Evolutionary conservation across 495 filamentous ascomycete species (phyloP), one percentile per base, ranked within the genome.

Genomic region (Recurvomyces mirabilis): DNA sequence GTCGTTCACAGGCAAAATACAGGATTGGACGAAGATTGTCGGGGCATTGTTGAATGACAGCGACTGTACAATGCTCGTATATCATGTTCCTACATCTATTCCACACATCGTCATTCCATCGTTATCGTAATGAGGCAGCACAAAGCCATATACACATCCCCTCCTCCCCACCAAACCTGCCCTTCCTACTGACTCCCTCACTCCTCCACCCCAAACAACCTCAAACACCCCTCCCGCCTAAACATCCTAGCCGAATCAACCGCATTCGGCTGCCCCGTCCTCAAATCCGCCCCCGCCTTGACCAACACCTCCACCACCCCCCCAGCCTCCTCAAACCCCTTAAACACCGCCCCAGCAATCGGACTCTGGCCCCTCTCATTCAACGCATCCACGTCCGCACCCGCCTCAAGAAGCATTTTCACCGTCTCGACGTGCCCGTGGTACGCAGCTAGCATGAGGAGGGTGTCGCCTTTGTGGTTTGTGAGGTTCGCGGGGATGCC

Each of bases 291-390:
- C 7, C 59, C 59, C 10, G 15, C 54, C 53, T 62, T 56, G 36
- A 52, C 52, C 46, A 65, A 29, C 20, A 47, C 52, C 52, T 36
- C 56, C 11, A 67, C 64, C 7, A 65, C 55, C n/a, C n/a, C n/a
- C n/a, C n/a, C n/a, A n/a, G n/a, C n/a, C 13, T 61, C 64, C n/a
- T 52, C 56, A 34, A 43, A 53, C 6, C 61, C 63, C 49, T 67
- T 67, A 45, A 67, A 67, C 44, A 67, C 62, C 22, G 64, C 62
- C n/a, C 64, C 64, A 1, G 63, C 64, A 17, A 67, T 35, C 0
- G 58, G 53, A 38, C 54, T 60, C 51, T 67, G 64, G 1, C 64
- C 64, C 12, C 61, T 38, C 6, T 52, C 63, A 43, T 67, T 67
- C 10, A 67, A 24, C n/a, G 53, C 47, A 38, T 67, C 63, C 17